phyloP scores from a whole-genome alignment of 306 rosid genomes.

The Prinsepia uniflora region DNA sequence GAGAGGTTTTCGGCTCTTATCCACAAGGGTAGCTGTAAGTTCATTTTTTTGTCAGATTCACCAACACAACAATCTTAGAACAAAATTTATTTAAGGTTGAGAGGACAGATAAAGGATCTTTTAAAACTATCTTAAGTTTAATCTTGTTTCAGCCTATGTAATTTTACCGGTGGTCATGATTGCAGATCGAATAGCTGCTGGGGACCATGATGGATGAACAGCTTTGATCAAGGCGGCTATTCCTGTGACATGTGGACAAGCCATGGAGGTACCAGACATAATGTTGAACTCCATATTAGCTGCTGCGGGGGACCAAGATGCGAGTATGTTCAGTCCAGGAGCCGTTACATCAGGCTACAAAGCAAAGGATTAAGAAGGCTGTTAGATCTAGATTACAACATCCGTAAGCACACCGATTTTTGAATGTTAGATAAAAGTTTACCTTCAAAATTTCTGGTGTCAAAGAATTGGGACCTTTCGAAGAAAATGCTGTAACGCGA shows the following conservation, averaged over 20 bases:
- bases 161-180: conserved; percentile 77
- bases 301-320: conserved; percentile 80
- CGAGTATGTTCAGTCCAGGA: conserved; percentile 76
- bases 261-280: conserved; percentile 76
- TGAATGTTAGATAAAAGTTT: conserved; percentile 19
- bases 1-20: conserved; percentile 50
- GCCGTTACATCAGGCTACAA: conserved; percentile 74
- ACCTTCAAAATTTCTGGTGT: conserved; percentile 84
- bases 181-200: conserved; percentile 68
- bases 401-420: not conserved
- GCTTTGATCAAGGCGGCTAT: conserved; percentile 72
- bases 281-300: conserved; percentile 50
- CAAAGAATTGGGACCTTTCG: conserved; percentile 75
- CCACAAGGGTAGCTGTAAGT: conserved; percentile 66
- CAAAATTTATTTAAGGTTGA: not conserved
- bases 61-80: not conserved
- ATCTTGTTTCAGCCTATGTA: not conserved
- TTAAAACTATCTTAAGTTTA: not conserved
- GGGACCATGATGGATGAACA: conserved; percentile 71
- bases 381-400: not conserved
- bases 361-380: conserved; percentile 28
- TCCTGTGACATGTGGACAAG: conserved; percentile 88
- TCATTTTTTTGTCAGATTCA: conserved; percentile 30
- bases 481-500: conserved; percentile 65
- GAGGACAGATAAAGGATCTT: not conserved